Evolutionary conservation across 345 rosid species (phyloP).

Genomic region (Eucalyptus pumila): DNA sequence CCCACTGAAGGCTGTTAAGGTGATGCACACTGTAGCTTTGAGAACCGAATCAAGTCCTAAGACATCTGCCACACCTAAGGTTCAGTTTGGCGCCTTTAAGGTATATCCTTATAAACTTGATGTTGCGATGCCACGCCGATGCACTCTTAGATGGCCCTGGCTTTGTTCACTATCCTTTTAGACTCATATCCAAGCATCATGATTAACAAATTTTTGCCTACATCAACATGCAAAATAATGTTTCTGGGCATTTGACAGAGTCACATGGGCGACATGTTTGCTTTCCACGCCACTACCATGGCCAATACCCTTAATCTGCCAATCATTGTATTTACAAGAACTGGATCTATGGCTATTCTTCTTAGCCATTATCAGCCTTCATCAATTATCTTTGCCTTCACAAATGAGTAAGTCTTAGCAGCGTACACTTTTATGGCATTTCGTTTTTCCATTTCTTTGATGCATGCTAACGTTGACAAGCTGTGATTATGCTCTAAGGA

Average conservation of each 20-base stretch:
- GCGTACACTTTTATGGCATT: neutral
- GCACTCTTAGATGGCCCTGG: neutral
- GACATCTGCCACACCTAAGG: constrained; percentile 37
- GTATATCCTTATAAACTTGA: constrained; percentile 9
- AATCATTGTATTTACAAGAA: constrained; percentile 80
- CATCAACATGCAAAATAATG: neutral
- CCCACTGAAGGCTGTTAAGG: constrained; percentile 88
- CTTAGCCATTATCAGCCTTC: constrained; percentile 85
- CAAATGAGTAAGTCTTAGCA: constrained; percentile 59
- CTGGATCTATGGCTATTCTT: constrained; percentile 87
- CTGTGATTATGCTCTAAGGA: neutral
- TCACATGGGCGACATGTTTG: constrained; percentile 98
- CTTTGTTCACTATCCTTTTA: neutral
- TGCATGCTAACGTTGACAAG: neutral
- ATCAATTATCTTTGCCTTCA: constrained; percentile 85
- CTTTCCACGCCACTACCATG: constrained; percentile 92
- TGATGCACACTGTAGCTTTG: constrained; percentile 88
- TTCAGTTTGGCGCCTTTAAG: constrained; percentile 34
- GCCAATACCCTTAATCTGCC: constrained; percentile 81
- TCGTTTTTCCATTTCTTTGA: neutral
- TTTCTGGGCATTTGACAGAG: constrained; percentile 32
- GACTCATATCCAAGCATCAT: neutral
- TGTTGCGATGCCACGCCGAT: neutral
- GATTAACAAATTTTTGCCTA: neutral
- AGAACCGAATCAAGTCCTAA: constrained; percentile 83